Conservation (phyloP, 495 filamentous ascomycete species). For the Chaetomium cochliodes region DNA sequence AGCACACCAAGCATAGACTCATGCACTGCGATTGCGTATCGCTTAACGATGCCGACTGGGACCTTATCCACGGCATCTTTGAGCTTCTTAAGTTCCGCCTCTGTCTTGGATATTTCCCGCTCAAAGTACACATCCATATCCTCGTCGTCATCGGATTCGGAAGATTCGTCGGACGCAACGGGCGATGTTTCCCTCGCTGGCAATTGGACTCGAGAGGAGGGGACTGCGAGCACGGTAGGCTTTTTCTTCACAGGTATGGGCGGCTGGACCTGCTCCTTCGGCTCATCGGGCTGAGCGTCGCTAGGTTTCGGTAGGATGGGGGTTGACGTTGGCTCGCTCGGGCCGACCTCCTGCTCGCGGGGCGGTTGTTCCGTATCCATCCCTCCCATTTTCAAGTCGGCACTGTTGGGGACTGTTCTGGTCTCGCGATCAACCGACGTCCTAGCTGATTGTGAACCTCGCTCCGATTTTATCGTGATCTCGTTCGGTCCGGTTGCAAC, state of each 20-base stretch:
- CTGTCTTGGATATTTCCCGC: slow-evolving; percentile 43
- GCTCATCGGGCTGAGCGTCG: background rate
- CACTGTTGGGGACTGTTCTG: slow-evolving; percentile 21
- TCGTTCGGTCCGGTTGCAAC: slow-evolving; percentile 40
- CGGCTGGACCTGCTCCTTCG: slow-evolving; percentile 7
- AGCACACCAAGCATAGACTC: slow-evolving; percentile 38
- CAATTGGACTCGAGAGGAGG: slow-evolving; percentile 25
- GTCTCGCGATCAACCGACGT: slow-evolving; percentile 41
- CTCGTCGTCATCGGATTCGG: slow-evolving; percentile 54
- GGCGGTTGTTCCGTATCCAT: slow-evolving; percentile 16
- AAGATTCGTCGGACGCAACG: slow-evolving; percentile 37
- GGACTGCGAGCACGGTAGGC: slow-evolving; percentile 22
- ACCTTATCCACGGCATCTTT: slow-evolving; percentile 30
- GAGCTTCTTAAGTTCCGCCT: slow-evolving; percentile 44
- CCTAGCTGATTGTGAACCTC: slow-evolving; percentile 43
- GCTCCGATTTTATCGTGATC: slow-evolving; percentile 34
- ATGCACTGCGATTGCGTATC: slow-evolving; percentile 39
- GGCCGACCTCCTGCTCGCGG: slow-evolving; percentile 16
- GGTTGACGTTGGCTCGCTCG: slow-evolving; percentile 2
- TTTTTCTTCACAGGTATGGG: background rate
- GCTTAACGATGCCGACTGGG: slow-evolving; percentile 29
- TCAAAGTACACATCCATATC: slow-evolving; percentile 54
- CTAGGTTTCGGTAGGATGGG: slow-evolving; percentile 9
- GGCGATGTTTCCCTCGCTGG: slow-evolving; percentile 33
- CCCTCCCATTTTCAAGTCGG: slow-evolving; percentile 28